Conservation (phyloP, 1,284 basidiomycete species). For the Boletellus sp. region DNA sequence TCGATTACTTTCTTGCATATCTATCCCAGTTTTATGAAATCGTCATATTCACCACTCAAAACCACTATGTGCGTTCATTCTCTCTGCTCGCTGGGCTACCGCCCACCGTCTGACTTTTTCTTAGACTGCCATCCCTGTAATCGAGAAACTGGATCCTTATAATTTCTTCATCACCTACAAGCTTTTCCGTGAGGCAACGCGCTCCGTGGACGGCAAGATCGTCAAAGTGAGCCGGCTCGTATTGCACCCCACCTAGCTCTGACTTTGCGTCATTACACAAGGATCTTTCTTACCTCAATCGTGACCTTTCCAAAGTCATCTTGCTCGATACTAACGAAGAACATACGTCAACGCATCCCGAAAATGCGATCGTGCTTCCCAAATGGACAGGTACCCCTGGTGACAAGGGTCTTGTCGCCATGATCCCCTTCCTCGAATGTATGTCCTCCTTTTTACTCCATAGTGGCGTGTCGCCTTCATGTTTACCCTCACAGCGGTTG, state of each 20-base stretch:
- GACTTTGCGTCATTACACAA: constrained; percentile 28
- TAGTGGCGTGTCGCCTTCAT: constrained; percentile 1
- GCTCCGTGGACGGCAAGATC: constrained; percentile 72
- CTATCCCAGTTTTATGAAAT: constrained; percentile 98
- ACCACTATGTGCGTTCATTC: constrained; percentile 70
- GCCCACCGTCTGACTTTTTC: not conserved
- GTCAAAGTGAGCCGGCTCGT: constrained; percentile 62
- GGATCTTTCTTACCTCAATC: constrained; percentile 91
- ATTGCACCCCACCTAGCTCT: not conserved
- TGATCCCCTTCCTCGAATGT: constrained; percentile 99
- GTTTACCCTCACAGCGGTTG: constrained; percentile 64
- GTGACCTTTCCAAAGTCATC: constrained; percentile 89
- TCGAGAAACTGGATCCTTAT: constrained; percentile 95
- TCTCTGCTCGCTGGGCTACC: not conserved
- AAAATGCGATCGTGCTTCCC: constrained; percentile 84
- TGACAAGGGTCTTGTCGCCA: constrained; percentile 80
- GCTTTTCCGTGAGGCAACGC: constrained; percentile 88
- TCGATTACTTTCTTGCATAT: constrained; percentile 97
- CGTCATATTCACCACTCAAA: constrained; percentile 92
- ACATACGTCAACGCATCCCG: constrained; percentile 78
- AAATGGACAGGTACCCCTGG: constrained; percentile 84
- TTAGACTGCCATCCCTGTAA: constrained; percentile 84
- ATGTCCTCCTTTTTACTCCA: constrained; percentile 26
- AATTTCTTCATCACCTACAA: constrained; percentile 86
- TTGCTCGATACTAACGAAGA: constrained; percentile 84